A percentile compares a stretch with the other conserved stretches of the same genome.
phyloP scores from a whole-genome alignment of 164 flowering plant species.

The Kingdonia uniflora region DNA sequence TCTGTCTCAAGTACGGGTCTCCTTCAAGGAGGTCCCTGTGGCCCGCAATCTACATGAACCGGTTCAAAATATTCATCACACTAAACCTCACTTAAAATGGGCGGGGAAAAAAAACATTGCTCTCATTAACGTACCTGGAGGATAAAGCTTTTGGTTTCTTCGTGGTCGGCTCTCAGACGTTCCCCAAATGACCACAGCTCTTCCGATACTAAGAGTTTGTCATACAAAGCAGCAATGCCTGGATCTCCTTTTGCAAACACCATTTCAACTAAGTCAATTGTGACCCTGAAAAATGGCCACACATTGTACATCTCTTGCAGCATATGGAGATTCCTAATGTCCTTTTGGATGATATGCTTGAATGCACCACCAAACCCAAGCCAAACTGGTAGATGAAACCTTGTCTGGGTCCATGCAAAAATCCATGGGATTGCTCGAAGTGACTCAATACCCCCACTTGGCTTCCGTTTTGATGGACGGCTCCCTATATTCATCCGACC shows the following conservation, averaged over 20 bases:
- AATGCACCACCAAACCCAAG: conserved; percentile 96
- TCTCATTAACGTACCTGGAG: conserved; percentile 44
- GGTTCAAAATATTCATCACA: not conserved
- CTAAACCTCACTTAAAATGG: not conserved
- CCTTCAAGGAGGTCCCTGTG: conserved; percentile 94
- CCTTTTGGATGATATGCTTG: conserved; percentile 60
- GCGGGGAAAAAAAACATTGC: not conserved
- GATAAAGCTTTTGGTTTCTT: conserved; percentile 73
- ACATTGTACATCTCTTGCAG: conserved; percentile 88
- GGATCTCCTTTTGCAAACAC: conserved; percentile 99
- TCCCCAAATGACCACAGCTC: conserved; percentile 88
- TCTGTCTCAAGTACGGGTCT: conserved; percentile 85
- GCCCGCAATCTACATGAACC: conserved; percentile 61
- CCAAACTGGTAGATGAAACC: conserved; percentile 99
- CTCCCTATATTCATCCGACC: conserved; percentile 99
- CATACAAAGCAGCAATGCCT: conserved; percentile 87
- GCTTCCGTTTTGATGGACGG: conserved; percentile 95
- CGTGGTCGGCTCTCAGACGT: conserved; percentile 54
- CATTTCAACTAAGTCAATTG: conserved; percentile 93
- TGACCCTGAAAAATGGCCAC: conserved; percentile 99
- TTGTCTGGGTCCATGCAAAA: conserved; percentile 98
- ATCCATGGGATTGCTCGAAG: conserved; percentile 99
- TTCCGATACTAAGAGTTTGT: conserved; percentile 85
- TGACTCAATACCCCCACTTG: conserved; percentile 98
- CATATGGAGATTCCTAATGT: conserved; percentile 64